Percentiles rank a stretch among this genome's conserved stretches.
phyloP scores from a whole-genome alignment of 306 rosid species.

The Malus sylvestris region DNA sequence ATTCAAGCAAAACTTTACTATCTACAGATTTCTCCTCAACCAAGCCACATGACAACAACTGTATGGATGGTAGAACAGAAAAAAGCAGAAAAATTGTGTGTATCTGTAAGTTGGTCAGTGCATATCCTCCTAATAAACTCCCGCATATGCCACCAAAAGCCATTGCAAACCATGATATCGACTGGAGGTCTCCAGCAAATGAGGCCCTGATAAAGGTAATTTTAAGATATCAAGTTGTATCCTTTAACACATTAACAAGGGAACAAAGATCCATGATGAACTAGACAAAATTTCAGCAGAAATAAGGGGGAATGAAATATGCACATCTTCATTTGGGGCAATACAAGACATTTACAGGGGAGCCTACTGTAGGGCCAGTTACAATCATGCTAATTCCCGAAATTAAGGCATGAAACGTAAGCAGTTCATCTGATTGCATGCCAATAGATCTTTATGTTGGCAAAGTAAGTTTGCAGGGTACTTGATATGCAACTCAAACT shows the following conservation, averaged over 20 bases:
- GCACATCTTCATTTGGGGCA: neutral
- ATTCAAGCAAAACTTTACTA: conserved; percentile 23
- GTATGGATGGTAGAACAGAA: conserved; percentile 57
- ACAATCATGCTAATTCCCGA: neutral
- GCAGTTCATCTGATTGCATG: neutral
- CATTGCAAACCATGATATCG: conserved; percentile 78
- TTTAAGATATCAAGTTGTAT: neutral
- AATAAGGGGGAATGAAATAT: neutral
- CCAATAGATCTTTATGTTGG: neutral
- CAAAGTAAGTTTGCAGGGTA: neutral
- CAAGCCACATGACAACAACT: conserved; percentile 64
- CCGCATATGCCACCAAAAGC: conserved; percentile 85
- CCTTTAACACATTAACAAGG: neutral
- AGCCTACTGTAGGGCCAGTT: neutral
- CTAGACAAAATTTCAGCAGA: neutral
- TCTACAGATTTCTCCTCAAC: conserved; percentile 52
- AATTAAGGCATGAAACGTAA: neutral
- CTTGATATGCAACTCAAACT: conserved; percentile 4
- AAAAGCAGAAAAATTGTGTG: conserved; percentile 63
- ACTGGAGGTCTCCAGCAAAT: conserved; percentile 80
- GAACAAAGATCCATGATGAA: neutral
- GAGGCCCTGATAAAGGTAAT: conserved; percentile 45
- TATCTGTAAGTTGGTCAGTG: conserved; percentile 53
- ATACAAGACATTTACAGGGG: conserved; percentile 1
- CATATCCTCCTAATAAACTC: conserved; percentile 73